Evolutionary conservation across 75 land plant genomes (phyloP).

Genomic region (Pinus taeda): DNA sequence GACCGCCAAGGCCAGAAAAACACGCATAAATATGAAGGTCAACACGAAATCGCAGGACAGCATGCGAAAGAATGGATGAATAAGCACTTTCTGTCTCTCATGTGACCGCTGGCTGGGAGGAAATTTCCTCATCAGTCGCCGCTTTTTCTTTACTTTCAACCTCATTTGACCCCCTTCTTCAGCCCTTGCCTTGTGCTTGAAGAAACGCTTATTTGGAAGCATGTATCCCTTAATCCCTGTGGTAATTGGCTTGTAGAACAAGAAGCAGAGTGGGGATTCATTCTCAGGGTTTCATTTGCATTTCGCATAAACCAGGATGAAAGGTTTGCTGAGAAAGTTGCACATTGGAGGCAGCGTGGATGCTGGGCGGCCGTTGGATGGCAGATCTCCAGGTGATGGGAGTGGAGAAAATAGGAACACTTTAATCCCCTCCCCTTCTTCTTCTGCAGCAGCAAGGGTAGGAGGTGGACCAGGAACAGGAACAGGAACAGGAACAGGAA

Average conservation of each 20-base stretch:
- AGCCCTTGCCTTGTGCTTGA: neutral
- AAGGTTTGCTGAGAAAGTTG: slow-evolving; percentile 69
- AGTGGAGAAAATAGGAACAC: neutral
- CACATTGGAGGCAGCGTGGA: slow-evolving; percentile 58
- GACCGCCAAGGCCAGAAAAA: too few species aligned
- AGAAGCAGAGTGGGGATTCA: too few species aligned
- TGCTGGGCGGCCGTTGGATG: slow-evolving; percentile 10
- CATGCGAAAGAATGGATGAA: too few species aligned
- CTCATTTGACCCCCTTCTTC: too few species aligned
- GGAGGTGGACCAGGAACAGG: slow-evolving; percentile 4
- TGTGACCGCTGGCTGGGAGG: neutral
- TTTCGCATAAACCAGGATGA: slow-evolving; percentile 33
- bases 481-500: neutral
- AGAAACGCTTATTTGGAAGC: neutral
- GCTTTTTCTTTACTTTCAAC: too few species aligned
- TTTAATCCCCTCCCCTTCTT: slow-evolving; percentile 13
- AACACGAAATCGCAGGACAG: too few species aligned
- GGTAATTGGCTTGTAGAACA: neutral
- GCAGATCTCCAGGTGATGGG: neutral
- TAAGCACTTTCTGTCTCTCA: neutral
- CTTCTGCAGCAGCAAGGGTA: slow-evolving; percentile 10
- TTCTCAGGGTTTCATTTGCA: neutral
- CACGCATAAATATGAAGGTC: too few species aligned
- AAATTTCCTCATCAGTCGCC: neutral
- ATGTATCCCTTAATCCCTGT: neutral